These are phyloP conservation scores for Xylariaceae sp. DNA, from an alignment of 2,329 filamentous ascomycete genomes.

Conservation along the genomic window DNA sequence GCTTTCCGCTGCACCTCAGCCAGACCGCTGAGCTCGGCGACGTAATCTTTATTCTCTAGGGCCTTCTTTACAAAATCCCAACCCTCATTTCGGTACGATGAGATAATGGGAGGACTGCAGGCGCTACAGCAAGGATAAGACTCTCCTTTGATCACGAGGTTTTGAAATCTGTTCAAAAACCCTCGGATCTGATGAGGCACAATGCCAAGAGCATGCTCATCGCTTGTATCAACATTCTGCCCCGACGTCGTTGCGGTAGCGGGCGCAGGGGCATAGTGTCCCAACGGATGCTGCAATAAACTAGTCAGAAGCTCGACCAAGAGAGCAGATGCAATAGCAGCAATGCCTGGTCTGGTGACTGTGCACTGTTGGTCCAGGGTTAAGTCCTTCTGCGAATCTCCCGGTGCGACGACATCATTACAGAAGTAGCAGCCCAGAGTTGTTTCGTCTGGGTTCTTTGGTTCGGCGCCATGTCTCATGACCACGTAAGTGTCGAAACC, in stretches of 20 bases:
- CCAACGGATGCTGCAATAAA: constrained; percentile 78
- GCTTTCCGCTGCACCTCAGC: constrained; percentile 33
- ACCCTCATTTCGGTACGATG: constrained; percentile 61
- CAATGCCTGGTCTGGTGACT: constrained; percentile 88
- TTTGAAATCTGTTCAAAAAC: constrained; percentile 70
- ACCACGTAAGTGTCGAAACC: constrained; percentile 97
- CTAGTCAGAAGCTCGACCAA: constrained; percentile 88
- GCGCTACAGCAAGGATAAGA: constrained; percentile 80
- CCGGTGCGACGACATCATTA: constrained; percentile 93
- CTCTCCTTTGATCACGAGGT: constrained; percentile 66
- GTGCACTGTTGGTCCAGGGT: constrained; percentile 98
- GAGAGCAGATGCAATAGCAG: constrained; percentile 85
- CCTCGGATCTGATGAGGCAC: constrained; percentile 80
- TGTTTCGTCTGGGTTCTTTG: constrained; percentile 50
- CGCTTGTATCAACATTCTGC: constrained; percentile 47
- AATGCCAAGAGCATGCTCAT: constrained; percentile 59
- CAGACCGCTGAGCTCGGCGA: constrained; percentile 60
- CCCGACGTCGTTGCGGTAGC: constrained; percentile 33
- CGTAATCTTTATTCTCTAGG: constrained; percentile 70
- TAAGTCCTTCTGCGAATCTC: constrained; percentile 90
- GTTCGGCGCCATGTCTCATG: constrained; percentile 84
- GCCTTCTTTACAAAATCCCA: constrained; percentile 77
- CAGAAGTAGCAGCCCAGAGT: constrained; percentile 96
- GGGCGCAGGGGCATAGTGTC: constrained; percentile 59
- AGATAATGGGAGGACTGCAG: constrained; percentile 67